Conservation (phyloP, 75 land plant species). For the Selaginella tamariscina region DNA sequence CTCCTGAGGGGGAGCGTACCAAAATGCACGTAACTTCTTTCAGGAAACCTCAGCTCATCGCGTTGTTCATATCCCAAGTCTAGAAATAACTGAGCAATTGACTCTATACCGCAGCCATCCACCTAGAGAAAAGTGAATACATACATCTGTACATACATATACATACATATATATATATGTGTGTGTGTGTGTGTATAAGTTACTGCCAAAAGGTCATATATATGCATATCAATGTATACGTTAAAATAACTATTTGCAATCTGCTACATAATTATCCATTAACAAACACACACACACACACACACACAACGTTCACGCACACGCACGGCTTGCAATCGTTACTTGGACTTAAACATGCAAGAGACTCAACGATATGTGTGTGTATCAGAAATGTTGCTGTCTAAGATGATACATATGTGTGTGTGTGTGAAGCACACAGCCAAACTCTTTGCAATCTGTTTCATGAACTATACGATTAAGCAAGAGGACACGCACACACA, state of each 20-base stretch:
- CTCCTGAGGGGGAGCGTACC: constrained; percentile 77
- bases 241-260: not conserved
- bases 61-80: constrained; percentile 63
- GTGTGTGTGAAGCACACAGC: not conserved
- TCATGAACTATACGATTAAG: not conserved
- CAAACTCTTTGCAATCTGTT: not conserved
- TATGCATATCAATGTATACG: not conserved
- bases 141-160: too few relatives aligned
- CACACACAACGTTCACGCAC: too few relatives aligned
- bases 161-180: not conserved
- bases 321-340: not conserved
- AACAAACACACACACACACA: not conserved
- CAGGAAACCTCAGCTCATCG: constrained; percentile 87
- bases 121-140: too few relatives aligned
- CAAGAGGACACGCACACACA: not conserved
- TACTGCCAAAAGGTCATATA: not conserved
- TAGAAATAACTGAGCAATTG: constrained; percentile 68
- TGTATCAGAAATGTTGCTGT: not conserved
- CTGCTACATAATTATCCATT: not conserved
- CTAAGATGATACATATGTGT: not conserved
- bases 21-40: constrained; percentile 80
- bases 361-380: not conserved
- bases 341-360: not conserved
- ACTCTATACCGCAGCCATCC: constrained; percentile 80
- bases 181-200: not conserved